Evolutionary conservation across 2,329 filamentous ascomycete genomes (phyloP), one percentile per base, ranked within the genome.

Genomic region (Colletotrichum sp.): DNA sequence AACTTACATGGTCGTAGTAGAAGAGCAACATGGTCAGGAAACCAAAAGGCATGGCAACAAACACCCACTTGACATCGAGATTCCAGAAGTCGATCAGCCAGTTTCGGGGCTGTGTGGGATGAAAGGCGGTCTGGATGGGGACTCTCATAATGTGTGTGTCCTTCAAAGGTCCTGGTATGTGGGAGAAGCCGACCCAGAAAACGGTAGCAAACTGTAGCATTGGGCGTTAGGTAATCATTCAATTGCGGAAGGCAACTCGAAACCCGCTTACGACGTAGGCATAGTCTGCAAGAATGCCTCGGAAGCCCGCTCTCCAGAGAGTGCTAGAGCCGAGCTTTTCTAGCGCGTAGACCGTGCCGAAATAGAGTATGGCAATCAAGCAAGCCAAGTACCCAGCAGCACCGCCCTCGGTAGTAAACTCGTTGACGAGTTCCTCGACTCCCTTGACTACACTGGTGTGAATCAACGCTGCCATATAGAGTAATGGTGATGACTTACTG

Each of bases 81-180:
- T 85, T 87, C 88, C 89, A 91, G 78, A 91, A 91, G 43, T 87
- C 83, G 12, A 91, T 87, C 6, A 90, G 80, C 88, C 88, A 90
- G 66, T 81, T 79, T 4, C 88, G 82, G 10, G 85, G 82, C 13
- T 84, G 82, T 1, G 87, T 89, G 2, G 88, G 88, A 70, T 86
- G 82, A 78, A 90, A 90, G 0, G 88, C 87, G 12, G 82, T 81
- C 1, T 83, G 85, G 13, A 83, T 84, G 5, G 87, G 87, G 1
- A 90, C 80, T 10, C 82, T 84, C 10, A 84, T 82, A 12, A 89
- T 81, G 43, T 84, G 82, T 2, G 87, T 84, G 30, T 81, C 79
- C 61, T 84, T 82, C 63, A 90, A 81, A 30, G 82, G 83, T 0
- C 88, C 88, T 8, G 87, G 87, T 34, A 91, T 88, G 78, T 90